phyloP scores from a whole-genome alignment of 345 rosid genomes.

The Bruguiera parviflora region DNA sequence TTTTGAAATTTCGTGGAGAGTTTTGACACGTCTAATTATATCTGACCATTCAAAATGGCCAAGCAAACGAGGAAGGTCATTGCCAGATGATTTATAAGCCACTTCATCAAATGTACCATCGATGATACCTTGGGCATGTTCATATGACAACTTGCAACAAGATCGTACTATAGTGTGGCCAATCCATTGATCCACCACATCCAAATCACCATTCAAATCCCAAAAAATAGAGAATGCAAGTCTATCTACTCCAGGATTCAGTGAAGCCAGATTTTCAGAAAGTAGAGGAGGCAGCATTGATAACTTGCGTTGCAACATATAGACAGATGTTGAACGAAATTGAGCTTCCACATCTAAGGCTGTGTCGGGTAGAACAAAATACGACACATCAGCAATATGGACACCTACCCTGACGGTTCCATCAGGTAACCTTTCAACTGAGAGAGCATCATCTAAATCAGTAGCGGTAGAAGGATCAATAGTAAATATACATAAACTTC shows the following conservation, averaged over 20 bases:
- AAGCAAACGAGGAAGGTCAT: slow-evolving; percentile 48
- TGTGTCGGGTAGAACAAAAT: slow-evolving; percentile 79
- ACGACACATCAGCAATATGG: slow-evolving; percentile 85
- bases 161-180: slow-evolving; percentile 70
- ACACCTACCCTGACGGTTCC: slow-evolving; percentile 75
- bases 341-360: slow-evolving; percentile 73
- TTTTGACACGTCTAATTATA: slow-evolving; percentile 49
- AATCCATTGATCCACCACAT: slow-evolving; percentile 67
- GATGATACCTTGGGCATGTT: slow-evolving; percentile 64
- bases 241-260: slow-evolving; percentile 77
- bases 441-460: slow-evolving; percentile 93
- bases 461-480: slow-evolving; percentile 72
- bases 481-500: slow-evolving; percentile 68
- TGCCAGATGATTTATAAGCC: slow-evolving; percentile 23
- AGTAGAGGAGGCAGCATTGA: slow-evolving; percentile 79
- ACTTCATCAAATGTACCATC: slow-evolving; percentile 35
- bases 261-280: slow-evolving; percentile 70
- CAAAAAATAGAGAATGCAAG: slow-evolving; percentile 83
- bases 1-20: slow-evolving; percentile 59
- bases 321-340: slow-evolving; percentile 74
- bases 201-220: slow-evolving; percentile 59
- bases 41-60: slow-evolving; percentile 68
- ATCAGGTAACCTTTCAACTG: slow-evolving; percentile 55
- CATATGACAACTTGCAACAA: slow-evolving; percentile 90
- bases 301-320: slow-evolving; percentile 57